Evolutionary conservation across 1,284 basidiomycete genomes (phyloP), one percentile per base, ranked within the genome.

Genomic region (Waitea zeae): DNA sequence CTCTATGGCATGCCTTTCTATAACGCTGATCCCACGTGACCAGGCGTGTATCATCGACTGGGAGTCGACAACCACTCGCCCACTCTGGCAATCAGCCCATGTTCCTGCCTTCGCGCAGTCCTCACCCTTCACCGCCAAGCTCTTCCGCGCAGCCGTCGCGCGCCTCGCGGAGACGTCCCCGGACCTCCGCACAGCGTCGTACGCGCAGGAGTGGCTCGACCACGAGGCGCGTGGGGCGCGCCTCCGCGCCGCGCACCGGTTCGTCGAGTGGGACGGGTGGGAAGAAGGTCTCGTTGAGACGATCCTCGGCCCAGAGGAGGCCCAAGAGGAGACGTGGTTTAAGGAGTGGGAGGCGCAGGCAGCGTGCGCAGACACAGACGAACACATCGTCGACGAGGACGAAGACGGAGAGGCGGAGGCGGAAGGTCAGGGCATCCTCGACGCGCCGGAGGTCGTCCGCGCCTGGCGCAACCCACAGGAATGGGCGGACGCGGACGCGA

Each of bases 211-310:
- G 46, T 84, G 81, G 80, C 57, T 81, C 3, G 64, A 72, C 42
- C 68, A 72, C 44, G 81, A 84, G 48, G 55, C 63, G 3, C 48
- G 62, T 12, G 77, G 81, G 3, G 61, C 64, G 35, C 64, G 70
- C 3, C 55, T 81, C 33, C 67, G 81, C 29, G 64, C 75, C 51
- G 78, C 75, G 3, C 80, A 84, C 51, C 68, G 78, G 13, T 79
- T 70, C 43, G 67, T 64, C 24, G 81, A 86, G 48, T 84, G 81
- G 81, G 80, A 84, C 46, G 81, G 80, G 2, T 86, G 81, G 80
- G 80, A 86, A 46, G 81, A 84, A 46, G 81, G 79, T 0, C 58
- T 86, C 17, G 67, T 78, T 2, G 68, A 70, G 9, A 73, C 67
- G 39, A 79, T 82, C 31, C 57, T 84, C 17, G 80, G 79, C 0